phyloP scores from a whole-genome alignment of 2,329 filamentous ascomycete species.

The Periconia sp. region DNA sequence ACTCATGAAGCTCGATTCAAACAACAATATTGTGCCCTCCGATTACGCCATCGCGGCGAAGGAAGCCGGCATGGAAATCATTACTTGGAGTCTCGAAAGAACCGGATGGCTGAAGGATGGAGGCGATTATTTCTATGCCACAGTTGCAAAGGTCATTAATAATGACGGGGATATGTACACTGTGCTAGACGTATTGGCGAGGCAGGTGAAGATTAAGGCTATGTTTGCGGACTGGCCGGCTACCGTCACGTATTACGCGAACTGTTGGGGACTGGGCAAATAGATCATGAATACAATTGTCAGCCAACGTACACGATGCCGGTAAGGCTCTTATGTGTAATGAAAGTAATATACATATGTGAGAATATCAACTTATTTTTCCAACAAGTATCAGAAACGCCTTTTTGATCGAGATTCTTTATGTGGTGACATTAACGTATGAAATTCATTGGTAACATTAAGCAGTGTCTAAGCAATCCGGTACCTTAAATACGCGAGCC shows the following conservation, averaged over 20 bases:
- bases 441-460: too few relatives aligned
- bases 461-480: too few relatives aligned
- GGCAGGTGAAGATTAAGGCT: conserved; percentile 65
- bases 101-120: conserved; percentile 64
- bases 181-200: conserved; percentile 68
- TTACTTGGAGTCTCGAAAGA: conserved; percentile 73
- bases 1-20: conserved; percentile 58
- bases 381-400: too few relatives aligned
- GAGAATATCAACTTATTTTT: too few relatives aligned
- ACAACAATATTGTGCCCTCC: conserved; percentile 66
- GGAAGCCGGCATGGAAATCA: conserved; percentile 66
- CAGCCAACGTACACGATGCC: too few relatives aligned
- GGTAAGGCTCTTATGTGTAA: too few relatives aligned
- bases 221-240: conserved; percentile 75
- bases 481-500: too few relatives aligned
- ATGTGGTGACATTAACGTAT: too few relatives aligned
- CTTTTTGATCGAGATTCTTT: too few relatives aligned
- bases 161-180: conserved; percentile 70
- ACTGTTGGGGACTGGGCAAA: conserved; percentile 62
- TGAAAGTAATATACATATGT: too few relatives aligned
- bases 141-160: conserved; percentile 56
- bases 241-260: conserved; percentile 73
- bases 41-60: conserved; percentile 67
- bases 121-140: conserved; percentile 48
- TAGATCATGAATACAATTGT: too few relatives aligned